Evolutionary conservation across 495 filamentous ascomycete genomes (phyloP), one percentile per base, ranked within the genome.

Genomic region (Aspergillus carlsbadensis): DNA sequence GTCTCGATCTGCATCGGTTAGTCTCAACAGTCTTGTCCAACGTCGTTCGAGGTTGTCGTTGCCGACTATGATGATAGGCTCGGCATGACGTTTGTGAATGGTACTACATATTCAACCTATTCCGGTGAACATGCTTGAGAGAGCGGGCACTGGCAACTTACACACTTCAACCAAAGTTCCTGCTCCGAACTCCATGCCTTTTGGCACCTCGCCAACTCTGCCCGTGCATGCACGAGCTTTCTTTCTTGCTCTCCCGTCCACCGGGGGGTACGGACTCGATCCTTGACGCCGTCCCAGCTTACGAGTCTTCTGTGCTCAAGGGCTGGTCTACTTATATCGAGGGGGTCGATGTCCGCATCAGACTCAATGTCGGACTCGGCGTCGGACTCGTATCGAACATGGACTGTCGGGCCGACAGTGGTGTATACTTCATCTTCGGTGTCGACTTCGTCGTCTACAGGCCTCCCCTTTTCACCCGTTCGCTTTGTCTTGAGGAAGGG

Each of bases 111-210:
- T 15, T 15, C 24, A n/a, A 56, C n/a, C n/a, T 29, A 26, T 7
- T 26, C 48, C 36, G 10, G 14, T 40, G 35, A 3, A 31, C 36
- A 35, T 43, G 52, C 52, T 35, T 13, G 11, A 14, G 20, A 5
- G 13, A 14, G 37, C 5, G 6, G 26, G 18, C 21, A 35, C 10
- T 33, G 35, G 36, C 33, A 10, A 67, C 71, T 57, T 67, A 76
- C 73, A 72, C 68, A 63, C 18, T 59, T 51, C 46, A 76, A 44
- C 73, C 73, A 76, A 2, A 76, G 15, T 40, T 76, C 73, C 50
- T 76, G 73, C 50, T 76, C 71, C 2, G 73, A 76, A 49, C 70
- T 74, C 73, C 73, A 76, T 5, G 73, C 71, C 47, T 70, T 76
- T 48, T 76, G 73, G 58, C 73, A 76, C 37, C 67, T 50, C 31